Conservation (phyloP, 2,329 filamentous ascomycete species). For the Mycosphaerella arachidis region DNA sequence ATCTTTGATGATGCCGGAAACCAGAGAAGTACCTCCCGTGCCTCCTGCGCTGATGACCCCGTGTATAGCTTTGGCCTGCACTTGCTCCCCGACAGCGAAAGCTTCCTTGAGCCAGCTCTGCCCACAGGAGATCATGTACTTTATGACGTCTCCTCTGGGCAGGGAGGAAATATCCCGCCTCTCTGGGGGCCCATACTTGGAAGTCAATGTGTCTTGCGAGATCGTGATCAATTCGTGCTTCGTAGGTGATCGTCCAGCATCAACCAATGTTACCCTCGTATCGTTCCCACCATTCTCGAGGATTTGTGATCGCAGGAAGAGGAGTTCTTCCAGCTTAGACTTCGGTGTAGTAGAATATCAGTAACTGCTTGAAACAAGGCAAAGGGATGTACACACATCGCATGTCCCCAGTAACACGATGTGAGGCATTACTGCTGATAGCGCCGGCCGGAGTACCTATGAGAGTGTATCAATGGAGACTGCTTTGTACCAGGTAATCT, state of each 20-base stretch:
- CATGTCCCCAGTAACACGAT: constrained; percentile 59
- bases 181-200: constrained; percentile 27
- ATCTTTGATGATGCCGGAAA: constrained; percentile 57
- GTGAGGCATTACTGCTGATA: constrained; percentile 24
- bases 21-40: constrained; percentile 57
- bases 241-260: constrained; percentile 49
- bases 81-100: constrained; percentile 19
- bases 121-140: constrained; percentile 50
- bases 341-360: background rate
- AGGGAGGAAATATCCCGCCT: constrained; percentile 36
- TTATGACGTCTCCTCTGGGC: constrained; percentile 53
- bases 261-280: constrained; percentile 46
- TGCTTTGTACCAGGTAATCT: background rate
- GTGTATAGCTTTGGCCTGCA: constrained; percentile 24
- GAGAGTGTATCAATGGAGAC: background rate
- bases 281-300: constrained; percentile 26
- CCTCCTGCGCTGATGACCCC: constrained; percentile 59
- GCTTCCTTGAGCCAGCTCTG: constrained; percentile 40
- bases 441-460: background rate
- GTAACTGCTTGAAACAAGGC: background rate
- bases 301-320: constrained; percentile 51
- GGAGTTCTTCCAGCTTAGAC: constrained; percentile 58
- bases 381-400: constrained; percentile 37
- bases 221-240: constrained; percentile 47
- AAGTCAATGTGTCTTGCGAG: constrained; percentile 41